Conservation (phyloP, 495 filamentous ascomycete genomes). For the Neurospora sublineolata region DNA sequence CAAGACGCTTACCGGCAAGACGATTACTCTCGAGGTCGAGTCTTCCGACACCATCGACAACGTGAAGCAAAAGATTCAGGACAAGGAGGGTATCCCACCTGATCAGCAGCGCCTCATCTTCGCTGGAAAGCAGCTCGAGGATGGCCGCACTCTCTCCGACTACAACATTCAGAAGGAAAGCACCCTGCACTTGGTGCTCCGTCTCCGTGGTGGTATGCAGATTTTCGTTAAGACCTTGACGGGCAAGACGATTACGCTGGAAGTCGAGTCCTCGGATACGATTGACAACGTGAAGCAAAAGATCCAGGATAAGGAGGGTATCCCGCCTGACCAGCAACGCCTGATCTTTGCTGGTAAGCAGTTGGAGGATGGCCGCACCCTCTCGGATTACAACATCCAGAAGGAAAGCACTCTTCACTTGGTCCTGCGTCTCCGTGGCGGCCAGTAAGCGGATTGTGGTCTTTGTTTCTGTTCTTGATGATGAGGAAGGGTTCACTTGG, state of each 20-base stretch:
- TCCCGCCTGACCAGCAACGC: slow-evolving; percentile 80
- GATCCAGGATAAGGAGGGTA: slow-evolving; percentile 90
- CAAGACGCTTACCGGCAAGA: slow-evolving; percentile 78
- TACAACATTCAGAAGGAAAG: slow-evolving; percentile 99
- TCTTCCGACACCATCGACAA: slow-evolving; percentile 90
- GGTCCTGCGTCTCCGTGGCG: slow-evolving; percentile 79
- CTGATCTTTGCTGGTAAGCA: slow-evolving; percentile 89
- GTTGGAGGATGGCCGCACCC: slow-evolving; percentile 71
- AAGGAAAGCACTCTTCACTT: slow-evolving; percentile 84
- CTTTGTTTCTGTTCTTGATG: slow-evolving; percentile 11
- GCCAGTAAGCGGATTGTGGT: slow-evolving; percentile 42
- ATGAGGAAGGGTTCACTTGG: slow-evolving; percentile 2
- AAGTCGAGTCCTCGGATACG: slow-evolving; percentile 80
- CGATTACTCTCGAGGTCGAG: slow-evolving; percentile 86
- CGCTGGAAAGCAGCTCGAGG: slow-evolving; percentile 72
- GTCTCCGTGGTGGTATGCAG: slow-evolving; percentile 95
- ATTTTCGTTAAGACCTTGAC: slow-evolving; percentile 92
- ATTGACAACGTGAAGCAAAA: slow-evolving; percentile 91
- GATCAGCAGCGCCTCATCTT: slow-evolving; percentile 99
- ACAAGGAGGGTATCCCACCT: slow-evolving; percentile 98
- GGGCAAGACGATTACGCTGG: slow-evolving; percentile 85
- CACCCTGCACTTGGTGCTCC: slow-evolving; percentile 92
- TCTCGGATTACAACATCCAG: slow-evolving; percentile 90
- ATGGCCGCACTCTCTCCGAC: slow-evolving; percentile 83
- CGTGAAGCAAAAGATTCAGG: slow-evolving; percentile 90